Conservation (phyloP, 2,329 filamentous ascomycete genomes). For the Fonsecaea pedrosoi region DNA sequence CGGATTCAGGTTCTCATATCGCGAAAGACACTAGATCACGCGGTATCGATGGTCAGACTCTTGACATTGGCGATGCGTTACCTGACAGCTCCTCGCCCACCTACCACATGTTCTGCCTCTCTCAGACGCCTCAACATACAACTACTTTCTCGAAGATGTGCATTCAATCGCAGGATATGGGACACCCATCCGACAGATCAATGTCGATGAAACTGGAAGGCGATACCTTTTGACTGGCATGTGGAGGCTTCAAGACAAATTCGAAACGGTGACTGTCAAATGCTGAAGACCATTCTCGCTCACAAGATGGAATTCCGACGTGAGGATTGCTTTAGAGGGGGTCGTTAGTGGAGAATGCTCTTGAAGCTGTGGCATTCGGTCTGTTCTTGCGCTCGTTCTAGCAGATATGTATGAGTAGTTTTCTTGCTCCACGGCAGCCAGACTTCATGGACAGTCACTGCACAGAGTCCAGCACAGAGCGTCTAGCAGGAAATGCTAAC, state of each 20-base stretch:
- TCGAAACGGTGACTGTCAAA: not conserved
- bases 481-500: not conserved
- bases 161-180: not conserved
- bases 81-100: not conserved
- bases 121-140: not conserved
- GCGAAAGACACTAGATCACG: conserved; percentile 19
- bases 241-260: not conserved
- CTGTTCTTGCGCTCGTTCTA: not conserved
- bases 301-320: not conserved
- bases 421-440: not conserved
- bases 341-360: not conserved
- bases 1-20: not conserved
- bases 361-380: not conserved
- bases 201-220: conserved; percentile 10
- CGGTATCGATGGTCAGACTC: not conserved
- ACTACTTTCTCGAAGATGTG: not conserved
- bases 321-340: not conserved
- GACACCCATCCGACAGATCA: not conserved
- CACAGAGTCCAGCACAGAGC: not conserved
- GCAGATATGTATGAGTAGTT: not conserved
- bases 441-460: not conserved
- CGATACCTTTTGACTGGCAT: conserved; percentile 3
- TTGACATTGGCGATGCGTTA: not conserved
- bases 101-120: not conserved
- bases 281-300: not conserved